A percentile compares a stretch with the other conserved stretches of the same genome.
phyloP scores from a whole-genome alignment of 208 protist species.

The Acanthamoeba castellanii region DNA sequence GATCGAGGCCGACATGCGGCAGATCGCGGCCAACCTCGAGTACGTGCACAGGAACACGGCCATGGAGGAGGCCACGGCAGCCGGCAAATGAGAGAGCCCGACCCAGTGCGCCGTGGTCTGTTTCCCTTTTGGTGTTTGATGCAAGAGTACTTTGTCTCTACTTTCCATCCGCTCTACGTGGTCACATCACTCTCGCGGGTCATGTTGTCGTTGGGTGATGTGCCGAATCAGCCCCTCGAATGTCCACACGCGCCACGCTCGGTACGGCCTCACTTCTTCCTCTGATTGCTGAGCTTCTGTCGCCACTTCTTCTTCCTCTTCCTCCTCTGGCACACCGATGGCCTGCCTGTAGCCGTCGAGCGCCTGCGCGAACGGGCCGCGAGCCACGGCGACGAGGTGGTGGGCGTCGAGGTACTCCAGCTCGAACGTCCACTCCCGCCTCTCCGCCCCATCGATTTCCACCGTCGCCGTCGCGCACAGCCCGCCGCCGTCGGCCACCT shows the following conservation, averaged over 20 bases:
- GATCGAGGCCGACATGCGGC: constrained; percentile 71
- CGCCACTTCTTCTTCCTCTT: not conserved
- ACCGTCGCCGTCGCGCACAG: not conserved
- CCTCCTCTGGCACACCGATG: not conserved
- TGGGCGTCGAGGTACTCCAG: constrained; percentile 23
- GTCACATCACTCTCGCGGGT: not conserved
- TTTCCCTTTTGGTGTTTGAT: not conserved
- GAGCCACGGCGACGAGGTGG: constrained; percentile 60
- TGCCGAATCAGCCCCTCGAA: constrained; percentile 17
- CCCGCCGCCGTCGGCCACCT: not conserved
- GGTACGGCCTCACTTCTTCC: not conserved
- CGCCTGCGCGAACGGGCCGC: constrained; percentile 62
- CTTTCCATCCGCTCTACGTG: too few relatives aligned
- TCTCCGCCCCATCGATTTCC: constrained; percentile 7
- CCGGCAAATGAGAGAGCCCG: not conserved
- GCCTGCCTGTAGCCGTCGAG: not conserved
- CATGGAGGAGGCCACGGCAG: constrained; percentile 35
- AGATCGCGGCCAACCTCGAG: constrained; percentile 72
- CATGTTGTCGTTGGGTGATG: constrained; percentile 5
- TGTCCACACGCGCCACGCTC: constrained; percentile 52
- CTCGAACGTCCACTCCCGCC: constrained; percentile 65
- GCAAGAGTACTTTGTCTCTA: not conserved
- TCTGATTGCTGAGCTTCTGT: too few relatives aligned
- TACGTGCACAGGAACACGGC: constrained; percentile 74
- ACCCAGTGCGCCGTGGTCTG: not conserved